Evolutionary conservation across 345 rosid species (phyloP), one percentile per base, ranked within the genome.

Genomic region (Leavenworthia alabamica): DNA sequence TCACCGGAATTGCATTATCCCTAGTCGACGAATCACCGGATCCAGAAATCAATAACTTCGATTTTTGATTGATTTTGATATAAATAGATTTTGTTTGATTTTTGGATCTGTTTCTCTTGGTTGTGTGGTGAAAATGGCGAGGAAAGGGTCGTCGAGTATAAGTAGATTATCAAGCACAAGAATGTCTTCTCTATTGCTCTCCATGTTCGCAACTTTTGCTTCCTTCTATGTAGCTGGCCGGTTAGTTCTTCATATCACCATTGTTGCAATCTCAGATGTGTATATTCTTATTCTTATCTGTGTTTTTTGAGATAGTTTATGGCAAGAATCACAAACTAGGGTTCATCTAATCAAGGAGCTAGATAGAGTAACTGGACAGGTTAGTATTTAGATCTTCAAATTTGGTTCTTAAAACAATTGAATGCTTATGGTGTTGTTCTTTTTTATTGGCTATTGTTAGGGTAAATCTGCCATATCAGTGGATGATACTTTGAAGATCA

Each of bases 321-420:
- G 97, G 99, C 94, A 81, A 82, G 96, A 90, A 57, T 82, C 99
- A 2, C 86, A 86, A 71, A 82, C 68, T 67, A 80, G 97, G 80
- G 85, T 81, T 73, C 80, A 70, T 72, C 78, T 87, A 68, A 73
- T 81, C 37, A 77, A 81, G 73, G 87, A 93, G 72, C 90, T 93
- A 15, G 92, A 87, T 35, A 79, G 74, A 60, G 79, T 88, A 36
- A 82, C 81, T 12, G 87, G 85, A 37, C 95, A 81, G 83, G 99
- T 89, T 68, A 67, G 75, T 65, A 6, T 51, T 29, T 39, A n/a
- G 9, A 6, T 1, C 58, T 11, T 26, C 24, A 33, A 11, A 13
- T 55, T n/a, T n/a, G n/a, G n/a, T n/a, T n/a, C n/a, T n/a, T n/a
- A n/a, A n/a, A n/a, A n/a, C n/a, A n/a, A n/a, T n/a, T 26, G 44